A percentile compares a stretch with the other conserved stretches of the same genome.
These are phyloP conservation scores for Dendrocalamus sinicus DNA, from an alignment of 176 grass and related monocot species.

Conservation along the genomic window DNA sequence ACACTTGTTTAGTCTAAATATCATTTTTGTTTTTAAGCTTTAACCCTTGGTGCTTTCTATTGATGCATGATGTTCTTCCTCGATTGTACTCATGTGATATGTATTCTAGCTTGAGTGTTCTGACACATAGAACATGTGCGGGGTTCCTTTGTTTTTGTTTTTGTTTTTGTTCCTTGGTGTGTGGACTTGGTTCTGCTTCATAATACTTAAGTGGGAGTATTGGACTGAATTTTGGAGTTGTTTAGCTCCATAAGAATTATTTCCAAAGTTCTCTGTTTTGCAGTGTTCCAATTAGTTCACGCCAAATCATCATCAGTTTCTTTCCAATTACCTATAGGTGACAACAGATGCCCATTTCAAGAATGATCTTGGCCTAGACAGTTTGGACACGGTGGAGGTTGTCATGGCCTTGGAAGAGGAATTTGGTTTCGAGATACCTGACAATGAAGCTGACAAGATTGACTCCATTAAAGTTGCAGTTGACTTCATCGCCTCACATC, in stretches of 20 bases:
- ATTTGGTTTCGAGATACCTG: conserved; percentile 61
- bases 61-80: neutral
- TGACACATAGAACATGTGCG: neutral
- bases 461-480: conserved; percentile 58
- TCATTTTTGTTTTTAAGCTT: neutral
- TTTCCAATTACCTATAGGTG: conserved; percentile 35
- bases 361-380: conserved; percentile 65
- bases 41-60: neutral
- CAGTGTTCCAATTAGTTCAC: neutral
- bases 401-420: conserved; percentile 66
- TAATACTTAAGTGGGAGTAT: neutral
- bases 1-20: neutral
- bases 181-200: neutral
- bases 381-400: conserved; percentile 58
- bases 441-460: conserved; percentile 62
- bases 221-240: neutral
- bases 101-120: neutral
- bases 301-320: conserved; percentile 7
- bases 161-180: neutral
- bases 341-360: conserved; percentile 61
- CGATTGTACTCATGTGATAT: neutral
- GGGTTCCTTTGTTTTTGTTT: neutral
- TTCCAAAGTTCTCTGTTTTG: neutral
- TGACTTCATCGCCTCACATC: conserved; percentile 60
- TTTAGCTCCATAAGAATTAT: neutral